Evolutionary conservation across 169 alveolate species (phyloP), one percentile per base, ranked within the genome.

Genomic region (Plasmodium fragile): DNA sequence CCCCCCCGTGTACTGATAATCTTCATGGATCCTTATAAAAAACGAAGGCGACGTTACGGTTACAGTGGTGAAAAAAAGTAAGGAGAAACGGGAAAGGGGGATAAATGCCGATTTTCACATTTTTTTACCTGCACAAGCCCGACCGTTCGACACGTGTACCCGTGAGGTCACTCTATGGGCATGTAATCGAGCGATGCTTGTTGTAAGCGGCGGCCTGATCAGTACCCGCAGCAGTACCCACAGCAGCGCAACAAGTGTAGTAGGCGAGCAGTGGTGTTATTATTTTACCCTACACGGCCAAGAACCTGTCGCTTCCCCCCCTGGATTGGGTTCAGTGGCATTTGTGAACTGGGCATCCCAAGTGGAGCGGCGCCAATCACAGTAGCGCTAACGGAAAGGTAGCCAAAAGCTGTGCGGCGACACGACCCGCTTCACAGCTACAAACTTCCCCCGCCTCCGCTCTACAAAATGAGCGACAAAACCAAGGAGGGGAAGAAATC

Each of bases 401-500:
- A 2, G 53, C n/a, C 53, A 10, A 43, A 10, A 43, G n/a, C 11
- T 43, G 16, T 10, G 59, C 59, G 25, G 7, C 59, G 25, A 16
- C 59, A 4, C 22, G 7, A 49, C n/a, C n/a, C 25, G 22, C 16
- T 11, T 49, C 22, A 49, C 59, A 11, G 25, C 11, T 4, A 0
- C 53, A 43, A 1, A 1, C 18, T 10, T 6, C 53, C n/a, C 53
- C 30, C 34, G 3, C 70, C 45, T 34, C 34, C 43, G 8, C 28
- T 43, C 25, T 4, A 4, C 45, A 81, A 32, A 55, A 81, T 53
- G 78, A 81, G 55, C 22, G 78, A 59, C 52, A 70, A 36, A 32
- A 45, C 16, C n/a, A 71, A 83, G 36, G 75, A 65, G n/a, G 82
- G 45, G 18, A 70, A 70, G 30, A 83, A 83, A 10, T 28, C 55